phyloP scores from a whole-genome alignment of 768 basidiomycete genomes.

The Podaxis mareebaensis region DNA sequence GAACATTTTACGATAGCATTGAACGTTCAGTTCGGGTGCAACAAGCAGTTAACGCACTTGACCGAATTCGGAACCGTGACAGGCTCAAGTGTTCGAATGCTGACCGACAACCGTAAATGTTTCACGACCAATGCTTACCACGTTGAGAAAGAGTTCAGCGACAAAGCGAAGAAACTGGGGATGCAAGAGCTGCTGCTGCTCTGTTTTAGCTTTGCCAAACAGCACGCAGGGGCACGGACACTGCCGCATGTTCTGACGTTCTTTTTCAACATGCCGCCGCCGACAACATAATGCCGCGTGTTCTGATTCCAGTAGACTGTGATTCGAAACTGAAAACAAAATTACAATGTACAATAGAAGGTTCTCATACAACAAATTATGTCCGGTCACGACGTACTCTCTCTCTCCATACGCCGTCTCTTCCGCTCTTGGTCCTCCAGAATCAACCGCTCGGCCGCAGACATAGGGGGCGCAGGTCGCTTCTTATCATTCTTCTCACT shows the following conservation, averaged over 20 bases:
- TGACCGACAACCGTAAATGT: too few relatives aligned
- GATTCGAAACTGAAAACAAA: not conserved
- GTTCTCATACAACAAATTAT: slow-evolving; percentile 11
- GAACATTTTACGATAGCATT: slow-evolving; percentile 12
- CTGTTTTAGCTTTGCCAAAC: not conserved
- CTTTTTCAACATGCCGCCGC: not conserved
- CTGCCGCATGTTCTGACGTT: not conserved
- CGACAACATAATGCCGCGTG: too few relatives aligned
- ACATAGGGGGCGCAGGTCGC: slow-evolving; percentile 59
- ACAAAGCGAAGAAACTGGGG: too few relatives aligned
- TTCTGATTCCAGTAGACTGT: too few relatives aligned
- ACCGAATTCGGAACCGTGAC: too few relatives aligned
- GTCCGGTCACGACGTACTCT: slow-evolving; percentile 31
- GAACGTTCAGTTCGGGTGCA: not conserved
- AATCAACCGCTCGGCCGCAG: slow-evolving; percentile 84
- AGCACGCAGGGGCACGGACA: not conserved
- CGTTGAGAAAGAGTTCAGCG: too few relatives aligned
- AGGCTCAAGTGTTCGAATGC: too few relatives aligned
- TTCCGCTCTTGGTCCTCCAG: slow-evolving; percentile 91
- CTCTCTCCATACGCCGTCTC: slow-evolving; percentile 69
- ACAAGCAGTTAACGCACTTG: not conserved
- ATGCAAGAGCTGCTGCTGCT: not conserved
- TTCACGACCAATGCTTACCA: too few relatives aligned
- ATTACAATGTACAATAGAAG: slow-evolving; percentile 3
- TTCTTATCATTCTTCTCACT: slow-evolving; percentile 56